A percentile compares a stretch with the other conserved stretches of the same genome.
Evolutionary conservation across 331 rosid species (phyloP).

Genomic region (Arachis monticola): DNA sequence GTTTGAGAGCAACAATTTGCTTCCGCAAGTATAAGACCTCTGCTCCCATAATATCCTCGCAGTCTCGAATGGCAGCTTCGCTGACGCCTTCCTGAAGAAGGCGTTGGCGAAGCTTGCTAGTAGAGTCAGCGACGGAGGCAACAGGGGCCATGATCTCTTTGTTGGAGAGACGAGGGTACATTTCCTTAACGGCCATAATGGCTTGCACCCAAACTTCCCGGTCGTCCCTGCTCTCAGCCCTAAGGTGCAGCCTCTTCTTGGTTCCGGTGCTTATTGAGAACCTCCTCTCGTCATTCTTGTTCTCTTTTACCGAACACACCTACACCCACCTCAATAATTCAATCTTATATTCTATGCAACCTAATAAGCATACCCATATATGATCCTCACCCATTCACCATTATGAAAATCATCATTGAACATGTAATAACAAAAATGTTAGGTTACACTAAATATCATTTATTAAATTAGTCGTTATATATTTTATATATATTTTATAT

Average conservation of each 20-base stretch:
- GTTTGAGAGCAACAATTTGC: constrained; percentile 73
- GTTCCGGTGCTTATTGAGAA: constrained; percentile 52
- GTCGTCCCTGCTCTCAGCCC: constrained; percentile 56
- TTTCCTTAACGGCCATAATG: constrained; percentile 76
- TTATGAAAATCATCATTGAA: no score
- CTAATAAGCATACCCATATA: no score
- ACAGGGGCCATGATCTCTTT: constrained; percentile 72
- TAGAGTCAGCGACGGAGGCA: constrained; percentile 51
- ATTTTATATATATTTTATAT: no score
- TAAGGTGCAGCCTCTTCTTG: constrained; percentile 61
- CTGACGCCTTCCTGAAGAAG: constrained; percentile 71
- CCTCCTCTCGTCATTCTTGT: constrained; percentile 55
- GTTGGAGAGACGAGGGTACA: constrained; percentile 76
- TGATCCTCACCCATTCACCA: no score
- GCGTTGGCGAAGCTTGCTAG: constrained; percentile 61
- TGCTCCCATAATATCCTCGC: constrained; percentile 74
- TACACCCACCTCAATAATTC: neutral
- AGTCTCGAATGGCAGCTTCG: constrained; percentile 63
- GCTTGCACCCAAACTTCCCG: constrained; percentile 78
- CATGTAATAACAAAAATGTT: no score
- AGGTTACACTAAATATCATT: no score
- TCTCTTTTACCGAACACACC: constrained; percentile 59
- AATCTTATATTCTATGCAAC: no score
- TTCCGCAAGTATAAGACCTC: constrained; percentile 68
- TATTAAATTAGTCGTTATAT: no score